Percentiles rank a stretch among this genome's conserved stretches.
These are phyloP conservation scores for Globisporangium splendens DNA, from an alignment of 352 stramenopile genomes.

Conservation along the genomic window DNA sequence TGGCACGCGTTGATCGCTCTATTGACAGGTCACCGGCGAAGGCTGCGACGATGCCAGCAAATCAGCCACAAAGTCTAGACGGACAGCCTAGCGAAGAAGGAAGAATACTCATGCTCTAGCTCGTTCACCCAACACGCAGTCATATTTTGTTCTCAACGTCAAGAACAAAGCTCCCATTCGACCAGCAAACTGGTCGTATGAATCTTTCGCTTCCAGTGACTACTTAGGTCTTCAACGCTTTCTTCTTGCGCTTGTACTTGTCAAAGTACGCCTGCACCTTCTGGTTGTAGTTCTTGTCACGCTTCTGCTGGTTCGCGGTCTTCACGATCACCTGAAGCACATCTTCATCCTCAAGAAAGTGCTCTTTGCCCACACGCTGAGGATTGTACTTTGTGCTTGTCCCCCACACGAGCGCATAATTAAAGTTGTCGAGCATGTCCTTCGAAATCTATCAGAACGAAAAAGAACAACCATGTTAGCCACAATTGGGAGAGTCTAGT, in stretches of 20 bases:
- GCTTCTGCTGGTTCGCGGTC: conserved; percentile 97
- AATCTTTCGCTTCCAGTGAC: neutral
- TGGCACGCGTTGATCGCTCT: conserved; percentile 24
- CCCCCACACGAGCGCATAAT: conserved; percentile 98
- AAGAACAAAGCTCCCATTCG: too few species aligned
- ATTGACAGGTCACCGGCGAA: neutral
- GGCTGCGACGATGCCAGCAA: neutral
- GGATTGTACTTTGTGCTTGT: conserved; percentile 98
- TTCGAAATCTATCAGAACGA: conserved; percentile 74
- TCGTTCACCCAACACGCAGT: too few species aligned
- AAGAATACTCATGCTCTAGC: conserved; percentile 10
- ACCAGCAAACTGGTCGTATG: neutral
- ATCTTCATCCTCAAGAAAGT: conserved; percentile 97
- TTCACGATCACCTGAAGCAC: conserved; percentile 98
- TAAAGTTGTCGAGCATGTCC: conserved; percentile 95
- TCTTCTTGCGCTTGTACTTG: conserved; percentile 96
- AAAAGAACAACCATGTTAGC: neutral
- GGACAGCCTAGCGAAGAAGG: conserved; percentile 8
- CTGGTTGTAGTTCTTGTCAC: conserved; percentile 96
- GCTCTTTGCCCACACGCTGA: conserved; percentile 93
- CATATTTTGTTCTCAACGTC: too few species aligned
- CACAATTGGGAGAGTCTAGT: too few species aligned
- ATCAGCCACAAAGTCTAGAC: conserved; percentile 2
- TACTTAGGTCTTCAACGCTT: conserved; percentile 86
- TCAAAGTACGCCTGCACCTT: conserved; percentile 95